Evolutionary conservation across 352 stramenopile species (phyloP).

Genomic region (Phytophthora foliorum): DNA sequence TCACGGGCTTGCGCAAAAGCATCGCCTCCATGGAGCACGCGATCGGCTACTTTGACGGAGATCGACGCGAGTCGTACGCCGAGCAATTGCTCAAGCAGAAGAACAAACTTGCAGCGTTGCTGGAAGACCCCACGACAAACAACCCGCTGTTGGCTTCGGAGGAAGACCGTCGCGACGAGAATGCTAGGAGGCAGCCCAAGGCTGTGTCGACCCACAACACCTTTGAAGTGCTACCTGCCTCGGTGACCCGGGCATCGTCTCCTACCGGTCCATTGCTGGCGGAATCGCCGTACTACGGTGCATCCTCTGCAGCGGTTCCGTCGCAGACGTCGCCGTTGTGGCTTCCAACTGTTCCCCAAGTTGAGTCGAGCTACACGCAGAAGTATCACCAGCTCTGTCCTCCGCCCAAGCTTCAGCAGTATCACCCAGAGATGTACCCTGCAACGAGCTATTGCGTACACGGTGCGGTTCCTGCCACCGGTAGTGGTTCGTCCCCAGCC

Average conservation of each 20-base stretch:
- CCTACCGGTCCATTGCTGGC: conserved; percentile 36
- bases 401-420: conserved; percentile 17
- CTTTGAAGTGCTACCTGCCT: conserved; percentile 24
- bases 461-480: conserved; percentile 13
- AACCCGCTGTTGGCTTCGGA: conserved; percentile 51
- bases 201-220: conserved; percentile 5
- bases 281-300: conserved; percentile 28
- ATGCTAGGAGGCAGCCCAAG: conserved; percentile 17
- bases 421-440: conserved; percentile 4
- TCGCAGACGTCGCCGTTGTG: conserved; percentile 24
- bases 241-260: conserved; percentile 27
- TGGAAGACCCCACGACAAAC: conserved; percentile 70
- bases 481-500: background rate
- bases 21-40: conserved; percentile 89
- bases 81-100: conserved; percentile 80
- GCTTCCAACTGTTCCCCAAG: background rate
- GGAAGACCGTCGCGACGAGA: conserved; percentile 40
- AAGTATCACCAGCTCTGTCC: conserved; percentile 31
- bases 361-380: conserved; percentile 27
- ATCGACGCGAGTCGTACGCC: conserved; percentile 74
- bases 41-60: conserved; percentile 81
- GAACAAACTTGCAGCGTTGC: conserved; percentile 71
- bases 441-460: conserved; percentile 21
- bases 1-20: conserved; percentile 89
- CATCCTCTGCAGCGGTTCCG: conserved; percentile 1